Conservation (phyloP, 2,329 filamentous ascomycete species). For the Aspergillus vadensis region DNA sequence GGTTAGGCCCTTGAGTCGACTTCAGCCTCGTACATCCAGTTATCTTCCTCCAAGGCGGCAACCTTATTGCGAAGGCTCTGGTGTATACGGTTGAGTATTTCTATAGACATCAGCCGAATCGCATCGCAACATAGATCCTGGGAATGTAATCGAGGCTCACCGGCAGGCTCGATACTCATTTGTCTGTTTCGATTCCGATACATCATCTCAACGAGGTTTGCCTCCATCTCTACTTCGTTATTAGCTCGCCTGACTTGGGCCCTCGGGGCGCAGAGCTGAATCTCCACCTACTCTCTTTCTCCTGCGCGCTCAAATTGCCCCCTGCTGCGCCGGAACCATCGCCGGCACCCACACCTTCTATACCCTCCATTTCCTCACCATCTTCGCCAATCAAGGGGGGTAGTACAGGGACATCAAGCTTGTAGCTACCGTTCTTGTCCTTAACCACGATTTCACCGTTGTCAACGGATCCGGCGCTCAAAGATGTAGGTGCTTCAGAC, state of each 20-base stretch:
- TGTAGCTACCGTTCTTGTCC: slow-evolving; percentile 52
- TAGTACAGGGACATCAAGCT: slow-evolving; percentile 48
- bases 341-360: slow-evolving; percentile 55
- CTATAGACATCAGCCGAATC: slow-evolving; percentile 41
- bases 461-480: slow-evolving; percentile 30
- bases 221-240: slow-evolving; percentile 45
- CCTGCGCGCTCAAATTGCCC: slow-evolving; percentile 54
- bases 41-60: slow-evolving; percentile 73
- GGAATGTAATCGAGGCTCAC: slow-evolving; percentile 46
- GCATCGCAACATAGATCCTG: neutral
- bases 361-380: slow-evolving; percentile 45
- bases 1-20: slow-evolving; percentile 45
- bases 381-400: slow-evolving; percentile 41
- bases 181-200: slow-evolving; percentile 48
- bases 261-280: neutral
- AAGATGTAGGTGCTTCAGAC: slow-evolving; percentile 25
- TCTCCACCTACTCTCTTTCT: slow-evolving; percentile 44
- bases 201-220: slow-evolving; percentile 48
- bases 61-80: slow-evolving; percentile 73
- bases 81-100: slow-evolving; percentile 69
- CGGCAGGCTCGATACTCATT: slow-evolving; percentile 64
- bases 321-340: slow-evolving; percentile 57
- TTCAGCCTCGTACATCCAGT: slow-evolving; percentile 86
- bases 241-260: neutral
- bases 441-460: slow-evolving; percentile 53